These are phyloP conservation scores for Cladobotryum protrusum DNA, from an alignment of 2,329 filamentous ascomycete species.

Conservation along the genomic window DNA sequence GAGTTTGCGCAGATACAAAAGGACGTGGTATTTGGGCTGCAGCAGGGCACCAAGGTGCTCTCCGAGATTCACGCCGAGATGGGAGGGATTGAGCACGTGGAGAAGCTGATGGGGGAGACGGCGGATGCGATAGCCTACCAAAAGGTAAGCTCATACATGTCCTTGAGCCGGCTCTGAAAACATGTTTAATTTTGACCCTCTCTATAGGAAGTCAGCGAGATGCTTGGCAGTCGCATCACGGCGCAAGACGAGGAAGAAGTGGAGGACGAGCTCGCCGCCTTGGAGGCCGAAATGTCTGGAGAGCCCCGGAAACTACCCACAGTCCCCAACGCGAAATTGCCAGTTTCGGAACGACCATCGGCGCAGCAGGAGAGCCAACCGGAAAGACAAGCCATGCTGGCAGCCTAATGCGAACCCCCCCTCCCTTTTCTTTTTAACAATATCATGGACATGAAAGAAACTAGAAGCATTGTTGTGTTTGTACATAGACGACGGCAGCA, in stretches of 20 bases:
- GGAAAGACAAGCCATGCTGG: conserved; percentile 36
- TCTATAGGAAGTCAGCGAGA: conserved; percentile 77
- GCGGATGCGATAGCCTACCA: conserved; percentile 91
- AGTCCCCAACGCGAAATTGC: conserved; percentile 29
- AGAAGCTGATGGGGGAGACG: conserved; percentile 90
- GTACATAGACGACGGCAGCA: conserved; percentile 10
- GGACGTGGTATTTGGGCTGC: conserved; percentile 85
- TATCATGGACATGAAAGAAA: not conserved
- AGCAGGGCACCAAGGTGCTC: conserved; percentile 85
- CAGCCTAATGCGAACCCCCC: conserved; percentile 19
- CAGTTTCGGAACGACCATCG: conserved; percentile 17
- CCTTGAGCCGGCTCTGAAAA: not conserved
- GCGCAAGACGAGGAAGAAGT: conserved; percentile 97
- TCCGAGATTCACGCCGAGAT: conserved; percentile 92
- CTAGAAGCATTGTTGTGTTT: conserved; percentile 1
- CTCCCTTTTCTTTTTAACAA: not conserved
- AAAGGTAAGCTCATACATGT: conserved; percentile 51
- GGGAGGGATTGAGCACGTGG: conserved; percentile 87
- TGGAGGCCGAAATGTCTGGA: conserved; percentile 48
- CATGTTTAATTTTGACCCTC: conserved; percentile 7
- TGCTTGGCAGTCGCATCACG: conserved; percentile 81
- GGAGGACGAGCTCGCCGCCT: conserved; percentile 82
- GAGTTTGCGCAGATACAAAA: conserved; percentile 97
- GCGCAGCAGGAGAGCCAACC: conserved; percentile 18
- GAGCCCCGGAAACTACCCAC: conserved; percentile 22